phyloP scores from a whole-genome alignment of 768 basidiomycete species.

The Neoboletus subvelutipes region DNA sequence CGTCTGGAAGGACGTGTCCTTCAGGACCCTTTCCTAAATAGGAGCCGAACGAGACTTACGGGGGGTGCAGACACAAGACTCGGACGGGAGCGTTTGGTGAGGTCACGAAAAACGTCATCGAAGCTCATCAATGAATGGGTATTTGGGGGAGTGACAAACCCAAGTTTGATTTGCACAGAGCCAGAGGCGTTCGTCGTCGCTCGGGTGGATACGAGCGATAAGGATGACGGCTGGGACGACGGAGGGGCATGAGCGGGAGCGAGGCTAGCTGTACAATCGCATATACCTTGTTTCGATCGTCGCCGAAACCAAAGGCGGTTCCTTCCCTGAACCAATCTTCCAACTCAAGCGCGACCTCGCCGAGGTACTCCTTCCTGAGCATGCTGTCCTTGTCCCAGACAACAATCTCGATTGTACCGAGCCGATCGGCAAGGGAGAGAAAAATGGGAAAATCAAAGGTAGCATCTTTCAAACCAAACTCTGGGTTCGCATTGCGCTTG shows the following conservation, averaged over 20 bases:
- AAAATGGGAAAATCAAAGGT: constrained; percentile 91
- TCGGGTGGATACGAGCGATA: constrained; percentile 48
- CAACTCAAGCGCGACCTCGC: constrained; percentile 77
- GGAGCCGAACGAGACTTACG: constrained; percentile 42
- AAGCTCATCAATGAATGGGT: constrained; percentile 46
- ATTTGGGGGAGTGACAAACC: constrained; percentile 50
- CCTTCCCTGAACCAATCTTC: constrained; percentile 72
- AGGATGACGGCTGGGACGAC: constrained; percentile 43
- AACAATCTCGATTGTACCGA: constrained; percentile 79
- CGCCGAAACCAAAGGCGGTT: constrained; percentile 51
- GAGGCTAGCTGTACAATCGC: constrained; percentile 6
- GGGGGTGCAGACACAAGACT: constrained; percentile 77
- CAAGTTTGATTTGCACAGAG: constrained; percentile 58
- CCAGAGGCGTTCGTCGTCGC: constrained; percentile 49
- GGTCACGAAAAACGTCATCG: constrained; percentile 59
- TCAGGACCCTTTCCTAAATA: not conserved
- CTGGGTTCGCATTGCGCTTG: constrained; percentile 71
- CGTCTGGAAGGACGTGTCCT: constrained; percentile 46
- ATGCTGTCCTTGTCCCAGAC: constrained; percentile 94
- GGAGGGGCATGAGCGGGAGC: not conserved
- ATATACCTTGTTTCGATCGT: constrained; percentile 66
- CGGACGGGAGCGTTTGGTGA: constrained; percentile 61
- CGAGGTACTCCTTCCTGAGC: constrained; percentile 85
- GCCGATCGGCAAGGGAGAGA: constrained; percentile 66
- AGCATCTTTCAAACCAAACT: constrained; percentile 63